Percentiles rank a stretch among this genome's conserved stretches.
Conservation (phyloP, 2,329 filamentous ascomycete genomes). For the Paecilomyces niveus region DNA sequence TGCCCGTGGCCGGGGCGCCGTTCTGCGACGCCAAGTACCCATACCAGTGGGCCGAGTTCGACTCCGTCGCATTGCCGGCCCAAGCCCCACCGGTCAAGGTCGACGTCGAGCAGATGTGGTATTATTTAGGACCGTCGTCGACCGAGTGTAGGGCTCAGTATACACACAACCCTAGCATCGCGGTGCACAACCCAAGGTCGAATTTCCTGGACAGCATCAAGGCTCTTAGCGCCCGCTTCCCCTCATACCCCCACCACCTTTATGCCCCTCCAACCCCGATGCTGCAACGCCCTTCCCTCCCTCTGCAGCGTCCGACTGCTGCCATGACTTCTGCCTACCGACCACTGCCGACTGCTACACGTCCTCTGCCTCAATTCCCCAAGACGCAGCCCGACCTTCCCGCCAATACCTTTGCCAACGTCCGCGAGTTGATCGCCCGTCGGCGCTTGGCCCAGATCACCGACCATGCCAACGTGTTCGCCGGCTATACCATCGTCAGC, state of each 20-base stretch:
- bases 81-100: constrained; percentile 61
- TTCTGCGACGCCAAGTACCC: constrained; percentile 54
- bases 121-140: constrained; percentile 77
- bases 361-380: constrained; percentile 29
- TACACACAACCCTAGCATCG: constrained; percentile 63
- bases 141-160: constrained; percentile 89
- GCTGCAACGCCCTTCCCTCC: constrained; percentile 11
- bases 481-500: constrained; percentile 37
- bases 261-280: constrained; percentile 11
- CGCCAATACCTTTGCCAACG: constrained; percentile 34
- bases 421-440: constrained; percentile 34
- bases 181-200: constrained; percentile 40
- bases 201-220: constrained; percentile 45
- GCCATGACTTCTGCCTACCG: constrained; percentile 39
- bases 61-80: constrained; percentile 49
- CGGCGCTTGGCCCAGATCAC: constrained; percentile 37
- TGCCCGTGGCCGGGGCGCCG: constrained; percentile 57
- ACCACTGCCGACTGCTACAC: constrained; percentile 28
- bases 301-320: constrained; percentile 19
- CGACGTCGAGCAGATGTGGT: constrained; percentile 74
- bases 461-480: constrained; percentile 39
- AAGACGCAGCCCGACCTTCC: constrained; percentile 27
- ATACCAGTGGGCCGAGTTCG: constrained; percentile 74
- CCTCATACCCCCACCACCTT: constrained; percentile 20
- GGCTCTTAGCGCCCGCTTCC: constrained; percentile 26